These are phyloP conservation scores for Bondarzewia mesenterica DNA, from an alignment of 1,284 basidiomycete genomes.

Conservation along the genomic window DNA sequence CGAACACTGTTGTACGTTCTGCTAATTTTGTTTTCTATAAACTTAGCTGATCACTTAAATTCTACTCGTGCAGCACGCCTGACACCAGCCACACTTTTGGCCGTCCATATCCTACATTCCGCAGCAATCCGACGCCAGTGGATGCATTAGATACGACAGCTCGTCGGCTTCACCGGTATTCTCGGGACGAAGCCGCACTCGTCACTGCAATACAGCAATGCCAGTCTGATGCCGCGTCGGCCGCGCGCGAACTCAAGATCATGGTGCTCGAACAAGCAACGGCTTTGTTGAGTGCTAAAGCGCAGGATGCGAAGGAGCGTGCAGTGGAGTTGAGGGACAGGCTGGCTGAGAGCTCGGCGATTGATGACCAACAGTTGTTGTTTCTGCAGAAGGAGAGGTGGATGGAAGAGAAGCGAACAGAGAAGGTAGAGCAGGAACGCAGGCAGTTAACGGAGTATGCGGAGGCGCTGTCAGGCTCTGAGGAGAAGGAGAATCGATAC, in stretches of 20 bases:
- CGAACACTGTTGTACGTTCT: conserved; percentile 5
- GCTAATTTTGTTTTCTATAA: not conserved
- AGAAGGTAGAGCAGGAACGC: conserved; percentile 26
- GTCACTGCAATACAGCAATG: conserved; percentile 22
- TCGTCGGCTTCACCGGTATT: conserved; percentile 28
- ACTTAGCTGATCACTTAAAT: not conserved
- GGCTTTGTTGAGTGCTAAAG: conserved; percentile 32
- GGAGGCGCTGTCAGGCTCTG: not conserved
- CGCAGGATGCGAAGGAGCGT: conserved; percentile 35
- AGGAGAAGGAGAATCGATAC: not conserved
- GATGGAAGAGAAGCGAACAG: conserved; percentile 39
- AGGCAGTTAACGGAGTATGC: conserved; percentile 13
- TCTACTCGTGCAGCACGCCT: conserved; percentile 12
- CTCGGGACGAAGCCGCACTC: conserved; percentile 31
- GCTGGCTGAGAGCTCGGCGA: conserved; percentile 25
- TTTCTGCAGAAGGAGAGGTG: conserved; percentile 37
- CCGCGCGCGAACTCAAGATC: conserved; percentile 35
- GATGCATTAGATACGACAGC: conserved; percentile 14
- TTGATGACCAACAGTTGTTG: conserved; percentile 27
- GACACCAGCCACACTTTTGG: conserved; percentile 21
- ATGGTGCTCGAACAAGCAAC: conserved; percentile 34
- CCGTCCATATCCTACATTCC: conserved; percentile 16
- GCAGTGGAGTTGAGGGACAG: conserved; percentile 30
- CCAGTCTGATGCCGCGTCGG: conserved; percentile 22
- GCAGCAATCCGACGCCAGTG: conserved; percentile 10